A percentile compares a stretch with the other conserved stretches of the same genome.
phyloP scores from a whole-genome alignment of 495 filamentous ascomycete species.

The Melanomma pulvis-pyrius region DNA sequence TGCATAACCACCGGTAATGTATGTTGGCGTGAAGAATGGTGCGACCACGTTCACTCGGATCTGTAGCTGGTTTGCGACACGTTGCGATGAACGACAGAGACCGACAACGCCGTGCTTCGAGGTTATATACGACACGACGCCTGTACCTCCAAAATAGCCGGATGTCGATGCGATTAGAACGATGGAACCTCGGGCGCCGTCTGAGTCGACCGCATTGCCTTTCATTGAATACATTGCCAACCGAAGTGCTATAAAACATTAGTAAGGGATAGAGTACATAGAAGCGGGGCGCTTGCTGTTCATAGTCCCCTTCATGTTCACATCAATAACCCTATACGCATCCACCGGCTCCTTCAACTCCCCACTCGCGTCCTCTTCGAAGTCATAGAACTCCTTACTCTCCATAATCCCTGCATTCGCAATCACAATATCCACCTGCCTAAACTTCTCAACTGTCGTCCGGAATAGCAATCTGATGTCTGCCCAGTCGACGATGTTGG shows the following conservation, averaged over 20 bases:
- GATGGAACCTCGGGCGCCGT: slow-evolving; percentile 25
- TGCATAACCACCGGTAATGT: slow-evolving; percentile 29
- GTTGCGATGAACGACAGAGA: slow-evolving; percentile 22
- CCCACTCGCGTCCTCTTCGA: slow-evolving; percentile 48
- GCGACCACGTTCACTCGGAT: slow-evolving; percentile 29
- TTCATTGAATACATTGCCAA: slow-evolving; percentile 29
- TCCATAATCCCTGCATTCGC: slow-evolving; percentile 55
- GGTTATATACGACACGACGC: slow-evolving; percentile 26
- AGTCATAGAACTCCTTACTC: slow-evolving; percentile 46
- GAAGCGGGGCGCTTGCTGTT: slow-evolving; percentile 37
- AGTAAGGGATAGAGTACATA: not conserved
- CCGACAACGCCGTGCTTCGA: slow-evolving; percentile 33
- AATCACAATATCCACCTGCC: slow-evolving; percentile 55
- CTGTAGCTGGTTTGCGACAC: slow-evolving; percentile 14
- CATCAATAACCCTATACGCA: slow-evolving; percentile 45
- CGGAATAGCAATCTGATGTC: slow-evolving; percentile 50
- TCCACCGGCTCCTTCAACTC: slow-evolving; percentile 48
- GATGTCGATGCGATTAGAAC: slow-evolving; percentile 33
- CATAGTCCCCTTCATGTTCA: slow-evolving; percentile 51
- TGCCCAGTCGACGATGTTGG: slow-evolving; percentile 51
- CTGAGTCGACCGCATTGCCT: slow-evolving; percentile 11
- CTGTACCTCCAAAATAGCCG: slow-evolving; percentile 30
- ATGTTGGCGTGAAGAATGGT: slow-evolving; percentile 34
- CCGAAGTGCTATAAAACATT: slow-evolving; percentile 17
- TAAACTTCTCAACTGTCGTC: slow-evolving; percentile 44